These are phyloP conservation scores for Annulohypoxylon maeteangense DNA, from an alignment of 495 filamentous ascomycete genomes.

Conservation along the genomic window DNA sequence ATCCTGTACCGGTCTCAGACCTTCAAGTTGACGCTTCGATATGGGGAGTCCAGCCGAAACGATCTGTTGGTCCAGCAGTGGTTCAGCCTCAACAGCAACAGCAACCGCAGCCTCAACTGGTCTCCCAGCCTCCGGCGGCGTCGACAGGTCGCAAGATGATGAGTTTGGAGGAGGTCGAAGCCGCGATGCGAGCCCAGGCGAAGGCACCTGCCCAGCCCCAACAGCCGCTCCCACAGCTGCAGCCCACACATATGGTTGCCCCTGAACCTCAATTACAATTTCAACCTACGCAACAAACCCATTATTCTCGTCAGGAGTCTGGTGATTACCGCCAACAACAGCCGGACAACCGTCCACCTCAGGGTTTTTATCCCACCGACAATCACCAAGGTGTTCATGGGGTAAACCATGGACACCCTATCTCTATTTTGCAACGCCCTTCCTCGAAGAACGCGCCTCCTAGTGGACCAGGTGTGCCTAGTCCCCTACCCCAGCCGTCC, in stretches of 20 bases:
- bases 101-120: background rate
- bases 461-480: slow-evolving; percentile 39
- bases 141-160: slow-evolving; percentile 80
- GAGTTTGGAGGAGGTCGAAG: slow-evolving; percentile 97
- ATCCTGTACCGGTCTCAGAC: slow-evolving; percentile 76
- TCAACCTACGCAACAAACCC: slow-evolving; percentile 39
- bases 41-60: slow-evolving; percentile 81
- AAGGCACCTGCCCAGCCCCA: slow-evolving; percentile 52
- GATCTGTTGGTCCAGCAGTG: slow-evolving; percentile 52
- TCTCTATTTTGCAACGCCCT: slow-evolving; percentile 60
- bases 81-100: slow-evolving; percentile 11
- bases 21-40: slow-evolving; percentile 92
- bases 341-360: slow-evolving; percentile 41
- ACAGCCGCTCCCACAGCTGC: slow-evolving; percentile 46
- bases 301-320: slow-evolving; percentile 42
- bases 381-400: slow-evolving; percentile 41
- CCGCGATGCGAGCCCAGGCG: slow-evolving; percentile 80
- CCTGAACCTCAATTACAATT: slow-evolving; percentile 46
- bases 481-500: slow-evolving; percentile 50
- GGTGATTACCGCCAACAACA: slow-evolving; percentile 40
- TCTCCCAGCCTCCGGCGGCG: slow-evolving; percentile 38
- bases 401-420: slow-evolving; percentile 52
- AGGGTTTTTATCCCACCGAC: slow-evolving; percentile 40
- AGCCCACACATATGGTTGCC: slow-evolving; percentile 32
- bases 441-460: slow-evolving; percentile 50